A percentile compares a stretch with the other conserved stretches of the same genome.
Evolutionary conservation across 2,329 filamentous ascomycete species (phyloP).

Genomic region (Scopulariopsis brevicaulis): DNA sequence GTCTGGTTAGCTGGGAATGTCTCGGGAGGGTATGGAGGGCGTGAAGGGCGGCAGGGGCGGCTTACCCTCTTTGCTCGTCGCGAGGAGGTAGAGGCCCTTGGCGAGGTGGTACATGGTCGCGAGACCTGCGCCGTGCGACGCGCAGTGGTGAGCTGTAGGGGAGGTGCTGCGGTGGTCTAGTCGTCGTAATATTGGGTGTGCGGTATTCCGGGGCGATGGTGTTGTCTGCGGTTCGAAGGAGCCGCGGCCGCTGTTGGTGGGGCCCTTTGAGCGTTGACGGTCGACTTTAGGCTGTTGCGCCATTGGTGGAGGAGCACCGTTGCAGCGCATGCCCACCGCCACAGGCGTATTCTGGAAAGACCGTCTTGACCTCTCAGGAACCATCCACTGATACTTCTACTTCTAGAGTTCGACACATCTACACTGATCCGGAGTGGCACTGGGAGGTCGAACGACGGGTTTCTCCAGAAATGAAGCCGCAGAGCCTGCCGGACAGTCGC

Average conservation of each 20-base stretch:
- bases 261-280: background rate
- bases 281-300: background rate
- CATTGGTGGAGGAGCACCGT: background rate
- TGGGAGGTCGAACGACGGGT: too few species aligned
- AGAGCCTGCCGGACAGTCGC: too few species aligned
- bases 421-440: too few species aligned
- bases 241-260: background rate
- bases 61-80: conserved; percentile 90
- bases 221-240: background rate
- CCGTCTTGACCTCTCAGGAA: too few species aligned
- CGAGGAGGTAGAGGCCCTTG: conserved; percentile 89
- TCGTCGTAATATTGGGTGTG: background rate
- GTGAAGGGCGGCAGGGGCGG: background rate
- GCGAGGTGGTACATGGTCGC: conserved; percentile 84
- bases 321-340: background rate
- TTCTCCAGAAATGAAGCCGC: too few species aligned
- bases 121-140: background rate
- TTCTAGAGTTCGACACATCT: too few species aligned
- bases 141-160: background rate
- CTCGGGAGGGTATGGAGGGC: background rate
- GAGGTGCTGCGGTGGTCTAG: background rate
- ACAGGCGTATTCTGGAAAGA: too few species aligned
- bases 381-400: too few species aligned
- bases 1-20: conserved; percentile 4
- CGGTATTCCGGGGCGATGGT: background rate